Evolutionary conservation across 805 yeast genomes (phyloP), one percentile per base, ranked within the genome.

Genomic region (Groenewaldozyma salmanticensis): DNA sequence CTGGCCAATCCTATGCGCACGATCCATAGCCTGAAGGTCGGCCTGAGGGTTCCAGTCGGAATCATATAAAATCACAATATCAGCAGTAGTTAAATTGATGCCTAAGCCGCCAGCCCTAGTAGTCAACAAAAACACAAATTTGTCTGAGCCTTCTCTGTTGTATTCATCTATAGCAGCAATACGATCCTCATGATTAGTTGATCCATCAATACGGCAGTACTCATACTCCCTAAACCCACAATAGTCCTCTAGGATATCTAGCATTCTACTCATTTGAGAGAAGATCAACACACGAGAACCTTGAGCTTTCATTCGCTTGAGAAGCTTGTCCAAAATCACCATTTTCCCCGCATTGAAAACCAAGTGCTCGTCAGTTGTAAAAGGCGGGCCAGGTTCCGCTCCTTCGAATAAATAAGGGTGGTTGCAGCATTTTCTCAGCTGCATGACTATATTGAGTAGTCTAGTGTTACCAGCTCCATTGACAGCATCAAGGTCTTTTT

Each of bases 351-450:
- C 72, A 58, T 88, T 90, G 62, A 57, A 77, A 16, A 88, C 81
- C 46, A 90, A 69, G 62, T 90, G 96, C 58, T 88, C 96, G 58
- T 87, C 96, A 1, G 94, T 88, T 1, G 96, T 88, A 57, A 71
- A 90, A 0, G 97, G 97, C 1, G 97, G 97, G 5, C 97, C 97
- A 0, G 96, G 97, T 59, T 88, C 97, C 0, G 97, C 98, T n/a
- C 97, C 96, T 58, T 90, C 96, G 57, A 92, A 92, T 39, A 90
- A 65, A 61, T 92, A 90, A 0, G 97, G 97, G 60, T 92, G 98
- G 58, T 92, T 90, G 60, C 97, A 92, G 61, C 97, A 90, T 62
- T 90, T 90, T 52, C 97, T 72, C 44, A 90, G 69, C 62, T 90
- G 97, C 97, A 90, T 90, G 7, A 92, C 96, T 50, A 90, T 90